Conservation (phyloP, 2,329 filamentous ascomycete species). For the Periconia sp. region DNA sequence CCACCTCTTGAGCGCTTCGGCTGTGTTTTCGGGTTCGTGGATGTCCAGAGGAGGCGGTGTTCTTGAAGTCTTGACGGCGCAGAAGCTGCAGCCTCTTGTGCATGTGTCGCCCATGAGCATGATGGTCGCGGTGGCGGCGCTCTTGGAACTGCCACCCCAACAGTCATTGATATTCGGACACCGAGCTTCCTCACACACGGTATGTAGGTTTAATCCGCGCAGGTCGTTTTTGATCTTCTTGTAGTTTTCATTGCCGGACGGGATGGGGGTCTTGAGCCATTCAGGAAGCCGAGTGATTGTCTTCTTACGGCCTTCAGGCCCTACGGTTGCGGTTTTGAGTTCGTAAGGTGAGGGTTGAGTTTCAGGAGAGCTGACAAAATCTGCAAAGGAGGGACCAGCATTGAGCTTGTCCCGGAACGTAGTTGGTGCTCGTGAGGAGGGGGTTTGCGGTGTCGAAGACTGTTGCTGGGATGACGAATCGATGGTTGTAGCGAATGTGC, state of each 20-base stretch:
- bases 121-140: conserved; percentile 91
- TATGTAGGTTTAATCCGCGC: conserved; percentile 85
- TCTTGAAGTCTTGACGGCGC: conserved; percentile 88
- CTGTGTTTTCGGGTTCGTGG: conserved; percentile 95
- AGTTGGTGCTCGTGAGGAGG: conserved; percentile 49
- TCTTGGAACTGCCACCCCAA: conserved; percentile 90
- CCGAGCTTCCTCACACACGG: conserved; percentile 94
- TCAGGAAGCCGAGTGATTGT: conserved; percentile 75
- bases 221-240: conserved; percentile 95
- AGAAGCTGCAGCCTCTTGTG: conserved; percentile 94
- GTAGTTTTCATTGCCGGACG: conserved; percentile 74
- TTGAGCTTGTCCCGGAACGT: conserved; percentile 66
- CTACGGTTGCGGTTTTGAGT: conserved; percentile 63
- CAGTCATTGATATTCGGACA: conserved; percentile 98
- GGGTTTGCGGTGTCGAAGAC: conserved; percentile 19
- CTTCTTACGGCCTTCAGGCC: conserved; percentile 63
- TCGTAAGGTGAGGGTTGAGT: conserved; percentile 53
- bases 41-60: conserved; percentile 80
- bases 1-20: conserved; percentile 90
- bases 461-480: conserved; percentile 22
- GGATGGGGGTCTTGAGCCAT: conserved; percentile 97
- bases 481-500: conserved; percentile 38
- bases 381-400: conserved; percentile 63
- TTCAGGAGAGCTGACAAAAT: conserved; percentile 57
- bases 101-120: conserved; percentile 99